Conservation (phyloP, 192 early-diverging fungal genomes). For the Helicostylum pulchrum region DNA sequence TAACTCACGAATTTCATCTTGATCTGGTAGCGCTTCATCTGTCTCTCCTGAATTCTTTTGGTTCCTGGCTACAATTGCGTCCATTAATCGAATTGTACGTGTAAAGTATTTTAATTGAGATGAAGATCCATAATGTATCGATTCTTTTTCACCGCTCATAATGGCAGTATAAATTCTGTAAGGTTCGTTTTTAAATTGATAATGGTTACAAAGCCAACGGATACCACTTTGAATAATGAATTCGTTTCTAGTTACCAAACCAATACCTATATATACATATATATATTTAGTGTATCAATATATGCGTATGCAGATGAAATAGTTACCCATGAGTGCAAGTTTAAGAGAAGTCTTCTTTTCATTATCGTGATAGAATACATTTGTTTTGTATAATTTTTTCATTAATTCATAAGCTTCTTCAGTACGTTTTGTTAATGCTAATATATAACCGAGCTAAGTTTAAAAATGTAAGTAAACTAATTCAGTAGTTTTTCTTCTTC, state of each 20-base stretch:
- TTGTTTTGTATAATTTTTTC: slow-evolving; percentile 52
- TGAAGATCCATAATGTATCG: no score
- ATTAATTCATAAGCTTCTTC: slow-evolving; percentile 58
- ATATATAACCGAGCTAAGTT: slow-evolving; percentile 51
- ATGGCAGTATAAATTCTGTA: slow-evolving; percentile 51
- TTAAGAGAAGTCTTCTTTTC: slow-evolving; percentile 29
- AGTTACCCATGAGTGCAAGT: slow-evolving; percentile 60
- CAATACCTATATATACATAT: slow-evolving; percentile 28
- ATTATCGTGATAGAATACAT: slow-evolving; percentile 59
- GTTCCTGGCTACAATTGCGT: slow-evolving; percentile 8
- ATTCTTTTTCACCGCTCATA: slow-evolving; percentile 1
- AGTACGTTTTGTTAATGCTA: slow-evolving; percentile 46
- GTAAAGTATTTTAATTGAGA: not conserved
- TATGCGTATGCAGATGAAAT: not conserved
- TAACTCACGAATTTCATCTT: slow-evolving; percentile 5
- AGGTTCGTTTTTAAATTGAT: slow-evolving; percentile 36
- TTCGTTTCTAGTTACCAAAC: slow-evolving; percentile 26
- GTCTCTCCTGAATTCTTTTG: not conserved
- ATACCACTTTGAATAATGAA: slow-evolving; percentile 29
- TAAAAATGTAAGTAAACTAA: not conserved
- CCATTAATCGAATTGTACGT: slow-evolving; percentile 23
- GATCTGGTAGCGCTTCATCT: not conserved
- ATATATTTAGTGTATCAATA: not conserved
- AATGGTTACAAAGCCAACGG: slow-evolving; percentile 40
- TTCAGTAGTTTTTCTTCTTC: not conserved